Conservation (phyloP, 2,329 filamentous ascomycete species). For the Diaporthe destruens region DNA sequence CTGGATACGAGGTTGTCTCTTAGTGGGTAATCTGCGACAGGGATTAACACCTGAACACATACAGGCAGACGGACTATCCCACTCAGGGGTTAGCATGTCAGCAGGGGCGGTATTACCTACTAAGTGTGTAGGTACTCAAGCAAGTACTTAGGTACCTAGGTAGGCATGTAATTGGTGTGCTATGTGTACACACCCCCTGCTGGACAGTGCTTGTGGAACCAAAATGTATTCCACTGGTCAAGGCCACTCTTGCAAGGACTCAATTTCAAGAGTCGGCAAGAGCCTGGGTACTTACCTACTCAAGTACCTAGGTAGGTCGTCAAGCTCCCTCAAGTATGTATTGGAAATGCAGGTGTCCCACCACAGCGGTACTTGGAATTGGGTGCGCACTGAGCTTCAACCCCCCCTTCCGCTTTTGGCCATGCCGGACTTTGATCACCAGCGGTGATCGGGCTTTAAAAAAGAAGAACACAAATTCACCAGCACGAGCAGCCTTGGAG, state of each 20-base stretch:
- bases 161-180: no score
- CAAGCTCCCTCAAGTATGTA: not conserved
- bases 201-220: no score
- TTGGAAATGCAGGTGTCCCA: no score
- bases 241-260: not conserved
- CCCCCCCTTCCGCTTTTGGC: not conserved
- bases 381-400: not conserved
- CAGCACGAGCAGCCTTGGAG: no score
- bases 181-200: no score
- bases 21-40: slow-evolving; percentile 20
- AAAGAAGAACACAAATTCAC: not conserved
- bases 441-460: no score
- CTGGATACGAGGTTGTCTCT: slow-evolving; percentile 18
- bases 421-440: not conserved
- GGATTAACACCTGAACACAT: not conserved
- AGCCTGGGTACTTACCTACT: no score
- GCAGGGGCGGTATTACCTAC: not conserved
- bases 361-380: no score
- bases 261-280: not conserved
- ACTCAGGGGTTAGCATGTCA: not conserved
- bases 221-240: no score
- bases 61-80: not conserved
- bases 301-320: no score
- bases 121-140: no score
- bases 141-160: no score